Base-by-base conservation (phyloP, 768 basidiomycete species). In the Rossbeevera mucosa region DNA sequence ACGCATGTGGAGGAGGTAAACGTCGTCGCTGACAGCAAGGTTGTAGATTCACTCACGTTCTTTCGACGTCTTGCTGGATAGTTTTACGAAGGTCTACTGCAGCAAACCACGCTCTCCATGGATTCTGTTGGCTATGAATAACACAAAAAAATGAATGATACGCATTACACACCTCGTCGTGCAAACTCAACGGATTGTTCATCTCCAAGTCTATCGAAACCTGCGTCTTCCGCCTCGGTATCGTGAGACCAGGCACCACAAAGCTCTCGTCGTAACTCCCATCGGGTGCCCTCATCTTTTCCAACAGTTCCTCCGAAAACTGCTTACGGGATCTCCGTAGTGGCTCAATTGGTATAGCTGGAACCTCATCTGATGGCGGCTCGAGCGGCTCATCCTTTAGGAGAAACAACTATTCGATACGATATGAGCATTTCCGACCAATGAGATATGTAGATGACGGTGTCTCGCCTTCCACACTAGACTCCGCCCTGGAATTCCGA, bases 41-140 rank as follows among this genome's bases (percentile, higher is more conserved):
- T 29, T 36, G 14, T 11, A 50, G n/a, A 49, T 24, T 51, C 33
- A 74, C 91, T 69, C 70, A 94, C 85, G 96, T 98, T 62, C 96
- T 78, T 60, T 96, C 92, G 0, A 99, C 96, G 64, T 99, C 96
- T 69, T 96, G 92, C 33, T 82, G 72, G 44, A 99, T 96, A 12
- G 83, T 90, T 65, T 87, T 93, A 30, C 94, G 79, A 33, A 97
- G 74, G 53, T 98, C 96, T 16, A 94, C 78, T 36, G 92, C 81
- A 25, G 83, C 76, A 68, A 97, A 99, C 91, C 93, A 98, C 44
- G 83, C 81, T 59, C 83, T 88, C 96, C 96, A 99, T 9, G 94
- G 94, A 70, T 94, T 96, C 85, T 94, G 44, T 58, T 12, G 42
- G 20, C 4, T 11, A 41, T 54, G 47, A 53, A 45, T 8, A 16